Evolutionary conservation across 345 rosid genomes (phyloP).

Genomic region (Aquilaria yunnanensis): DNA sequence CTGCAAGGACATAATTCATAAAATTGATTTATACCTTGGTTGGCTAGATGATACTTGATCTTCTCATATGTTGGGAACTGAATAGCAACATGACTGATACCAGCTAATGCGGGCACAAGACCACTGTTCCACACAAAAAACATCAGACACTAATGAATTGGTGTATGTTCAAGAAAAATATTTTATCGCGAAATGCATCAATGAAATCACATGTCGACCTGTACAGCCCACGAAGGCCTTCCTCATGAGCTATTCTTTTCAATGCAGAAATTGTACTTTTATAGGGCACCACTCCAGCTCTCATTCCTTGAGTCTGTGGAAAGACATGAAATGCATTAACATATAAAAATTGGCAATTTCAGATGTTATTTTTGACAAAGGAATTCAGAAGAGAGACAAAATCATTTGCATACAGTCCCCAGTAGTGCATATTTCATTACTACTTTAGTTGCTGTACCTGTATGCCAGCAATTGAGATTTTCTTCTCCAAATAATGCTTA

Average conservation of each 20-base stretch:
- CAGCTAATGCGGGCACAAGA: constrained; percentile 84
- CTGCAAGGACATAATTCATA: neutral
- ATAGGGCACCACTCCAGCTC: constrained; percentile 59
- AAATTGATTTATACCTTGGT: constrained; percentile 29
- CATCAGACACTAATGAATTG: too few species aligned
- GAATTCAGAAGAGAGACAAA: too few species aligned
- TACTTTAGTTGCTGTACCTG: too few species aligned
- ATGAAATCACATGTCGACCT: constrained; percentile 27
- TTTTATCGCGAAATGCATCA: too few species aligned
- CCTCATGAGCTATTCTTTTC: constrained; percentile 72
- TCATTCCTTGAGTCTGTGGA: constrained; percentile 75
- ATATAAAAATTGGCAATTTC: too few species aligned
- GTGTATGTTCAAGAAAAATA: too few species aligned
- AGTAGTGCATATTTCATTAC: too few species aligned
- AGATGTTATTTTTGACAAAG: too few species aligned
- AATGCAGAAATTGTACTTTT: constrained; percentile 69
- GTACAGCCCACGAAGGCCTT: constrained; percentile 85
- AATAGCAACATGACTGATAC: constrained; percentile 90
- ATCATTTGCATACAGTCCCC: too few species aligned
- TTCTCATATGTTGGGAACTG: constrained; percentile 82
- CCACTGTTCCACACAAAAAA: constrained; percentile 46
- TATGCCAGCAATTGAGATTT: too few species aligned
- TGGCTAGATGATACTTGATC: constrained; percentile 61
- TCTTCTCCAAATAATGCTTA: too few species aligned
- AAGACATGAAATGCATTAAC: neutral